phyloP scores from a whole-genome alignment of 2,329 filamentous ascomycete genomes.

The Atkinsonella texensis region DNA sequence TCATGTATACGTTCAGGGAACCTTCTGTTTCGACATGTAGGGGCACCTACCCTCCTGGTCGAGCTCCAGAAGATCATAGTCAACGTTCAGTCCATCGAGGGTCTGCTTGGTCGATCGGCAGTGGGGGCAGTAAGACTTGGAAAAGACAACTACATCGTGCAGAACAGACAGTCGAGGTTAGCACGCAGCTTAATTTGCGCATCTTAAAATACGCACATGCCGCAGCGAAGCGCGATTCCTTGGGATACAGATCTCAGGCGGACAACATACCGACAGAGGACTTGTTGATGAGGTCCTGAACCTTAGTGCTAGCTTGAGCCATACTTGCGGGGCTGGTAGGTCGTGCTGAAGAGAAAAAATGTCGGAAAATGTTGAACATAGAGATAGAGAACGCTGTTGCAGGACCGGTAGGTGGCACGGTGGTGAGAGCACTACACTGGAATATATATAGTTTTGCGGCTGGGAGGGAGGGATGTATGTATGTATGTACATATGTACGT shows the following conservation, averaged over 20 bases:
- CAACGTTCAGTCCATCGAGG: slow-evolving; percentile 56
- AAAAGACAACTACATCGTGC: slow-evolving; percentile 64
- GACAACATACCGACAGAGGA: slow-evolving; percentile 62
- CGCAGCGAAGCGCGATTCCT: not conserved
- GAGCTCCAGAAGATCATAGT: slow-evolving; percentile 68
- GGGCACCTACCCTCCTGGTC: slow-evolving; percentile 48
- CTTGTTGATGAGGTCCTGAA: slow-evolving; percentile 75
- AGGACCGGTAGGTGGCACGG: not conserved
- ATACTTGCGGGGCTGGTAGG: slow-evolving; percentile 49
- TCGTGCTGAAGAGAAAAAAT: slow-evolving; percentile 51
- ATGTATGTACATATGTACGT: no score
- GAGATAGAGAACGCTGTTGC: slow-evolving; percentile 21
- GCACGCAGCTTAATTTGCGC: not conserved
- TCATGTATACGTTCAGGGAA: not conserved
- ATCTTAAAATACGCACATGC: no score
- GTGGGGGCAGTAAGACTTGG: slow-evolving; percentile 94
- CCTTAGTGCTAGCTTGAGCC: slow-evolving; percentile 74
- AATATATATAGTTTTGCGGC: not conserved
- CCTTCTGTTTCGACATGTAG: not conserved
- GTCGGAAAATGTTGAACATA: slow-evolving; percentile 54
- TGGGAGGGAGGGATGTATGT: not conserved
- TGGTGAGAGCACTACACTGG: not conserved
- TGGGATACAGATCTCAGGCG: not conserved
- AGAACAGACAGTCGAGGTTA: not conserved
- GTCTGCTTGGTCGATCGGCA: slow-evolving; percentile 69